A percentile compares a stretch with the other conserved stretches of the same genome.
These are phyloP conservation scores for Cicer cuneatum DNA, from an alignment of 306 rosid genomes.

Conservation along the genomic window DNA sequence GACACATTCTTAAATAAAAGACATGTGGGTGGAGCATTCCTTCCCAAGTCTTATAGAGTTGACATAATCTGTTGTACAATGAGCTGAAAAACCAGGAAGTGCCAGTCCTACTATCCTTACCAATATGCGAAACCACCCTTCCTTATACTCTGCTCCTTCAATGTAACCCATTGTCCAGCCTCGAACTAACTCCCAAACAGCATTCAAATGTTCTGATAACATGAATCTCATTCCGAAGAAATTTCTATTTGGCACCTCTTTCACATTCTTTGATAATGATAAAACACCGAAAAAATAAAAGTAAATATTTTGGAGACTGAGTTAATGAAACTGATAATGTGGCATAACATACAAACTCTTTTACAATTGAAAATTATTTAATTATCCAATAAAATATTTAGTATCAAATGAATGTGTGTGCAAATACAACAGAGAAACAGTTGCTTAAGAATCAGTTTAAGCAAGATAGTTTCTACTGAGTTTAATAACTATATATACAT, in stretches of 20 bases:
- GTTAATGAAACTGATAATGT: not conserved
- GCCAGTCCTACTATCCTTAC: constrained; percentile 61
- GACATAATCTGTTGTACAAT: constrained; percentile 64
- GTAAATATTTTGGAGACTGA: constrained; percentile 27
- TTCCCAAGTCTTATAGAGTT: constrained; percentile 70
- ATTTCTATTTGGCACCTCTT: constrained; percentile 79
- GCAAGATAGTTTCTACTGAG: not conserved
- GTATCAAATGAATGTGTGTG: constrained; percentile 21
- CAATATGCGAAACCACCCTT: constrained; percentile 67
- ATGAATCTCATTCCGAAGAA: constrained; percentile 57
- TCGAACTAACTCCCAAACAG: constrained; percentile 75
- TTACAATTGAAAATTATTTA: constrained; percentile 10
- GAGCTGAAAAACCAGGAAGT: constrained; percentile 75
- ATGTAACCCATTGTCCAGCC: constrained; percentile 61
- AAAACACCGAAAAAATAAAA: constrained; percentile 28
- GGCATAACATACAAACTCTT: not conserved
- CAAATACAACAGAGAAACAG: not conserved
- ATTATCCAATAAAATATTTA: not conserved
- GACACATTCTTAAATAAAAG: constrained; percentile 44
- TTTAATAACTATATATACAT: too few relatives aligned
- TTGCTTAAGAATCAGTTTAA: constrained; percentile 1
- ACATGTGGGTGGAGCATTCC: constrained; percentile 45
- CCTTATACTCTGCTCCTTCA: constrained; percentile 66
- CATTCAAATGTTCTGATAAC: constrained; percentile 61
- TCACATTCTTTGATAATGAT: constrained; percentile 48